Base-by-base conservation (phyloP, 2,329 filamentous ascomycete species). In the Aureobasidium sp. region DNA sequence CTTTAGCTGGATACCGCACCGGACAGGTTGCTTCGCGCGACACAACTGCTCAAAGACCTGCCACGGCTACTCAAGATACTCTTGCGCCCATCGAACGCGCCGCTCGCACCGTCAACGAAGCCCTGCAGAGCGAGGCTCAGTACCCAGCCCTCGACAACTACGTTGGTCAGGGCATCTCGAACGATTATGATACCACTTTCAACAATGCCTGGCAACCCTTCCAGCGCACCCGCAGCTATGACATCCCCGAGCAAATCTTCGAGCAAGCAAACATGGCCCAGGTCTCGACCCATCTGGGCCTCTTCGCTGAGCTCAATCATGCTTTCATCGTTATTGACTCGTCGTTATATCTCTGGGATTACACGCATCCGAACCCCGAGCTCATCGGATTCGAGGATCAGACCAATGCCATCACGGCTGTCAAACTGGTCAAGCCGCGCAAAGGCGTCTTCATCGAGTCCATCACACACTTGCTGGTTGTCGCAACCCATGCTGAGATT, bases 291-390 rank as follows among this genome's bases (percentile, higher is more conserved):
- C 84, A 86, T 70, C 96, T 99, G 89, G 95, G 95, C 10, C 80
- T 99, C 37, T 97, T 99, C 74, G 90, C 94, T 20, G 90, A 95
- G 75, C 83, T 99, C 70, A 92, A 93, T 70, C 92, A 97, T 75
- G 94, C 93, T 34, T 99, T 92, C 89, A 89, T 96, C 61, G 86
- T 90, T 27, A 94, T 99, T 72, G 94, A 99, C 77, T 97, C 96
- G 77, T 90, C 90, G 65, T 81, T 99, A 48, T 99, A 97, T 73
- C 81, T 99, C 17, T 99, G 95, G 95, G 93, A 99, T 76, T 99
- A 97, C 74, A 96, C 92, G 7, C 84, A 91, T 72, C 86, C 90
- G n/a, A 90, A 93, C 68, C 91, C 93, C 5, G 90, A 96, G 72
- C 81, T 97, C 46, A 88, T 96, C 67, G 93, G 93, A 20, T 97